A percentile compares a stretch with the other conserved stretches of the same genome.
Conservation (phyloP, 2,329 filamentous ascomycete genomes). For the Penicillium polonicum region DNA sequence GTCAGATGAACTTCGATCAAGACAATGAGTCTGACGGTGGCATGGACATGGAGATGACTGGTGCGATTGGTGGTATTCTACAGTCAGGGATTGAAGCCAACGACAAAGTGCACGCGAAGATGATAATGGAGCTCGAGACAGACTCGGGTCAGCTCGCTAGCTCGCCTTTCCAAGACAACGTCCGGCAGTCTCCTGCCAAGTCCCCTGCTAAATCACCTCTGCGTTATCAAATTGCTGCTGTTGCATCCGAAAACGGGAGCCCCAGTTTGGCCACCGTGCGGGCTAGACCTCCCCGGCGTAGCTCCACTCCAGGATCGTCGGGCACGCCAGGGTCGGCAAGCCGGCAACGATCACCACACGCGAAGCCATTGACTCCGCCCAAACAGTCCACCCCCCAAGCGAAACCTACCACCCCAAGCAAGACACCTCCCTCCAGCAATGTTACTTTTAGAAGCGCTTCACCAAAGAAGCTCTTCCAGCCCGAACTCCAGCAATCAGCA, state of each 20-base stretch:
- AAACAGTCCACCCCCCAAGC: conserved; percentile 48
- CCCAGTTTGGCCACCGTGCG: conserved; percentile 57
- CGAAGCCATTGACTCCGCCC: conserved; percentile 39
- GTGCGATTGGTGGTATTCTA: conserved; percentile 53
- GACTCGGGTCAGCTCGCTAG: conserved; percentile 49
- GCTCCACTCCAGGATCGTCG: conserved; percentile 44
- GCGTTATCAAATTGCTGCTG: conserved; percentile 37
- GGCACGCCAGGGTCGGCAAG: conserved; percentile 45
- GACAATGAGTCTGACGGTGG: conserved; percentile 30
- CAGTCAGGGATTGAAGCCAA: conserved; percentile 40
- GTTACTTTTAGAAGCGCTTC: conserved; percentile 49
- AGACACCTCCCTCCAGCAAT: conserved; percentile 51
- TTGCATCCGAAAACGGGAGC: conserved; percentile 53
- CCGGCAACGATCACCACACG: conserved; percentile 41
- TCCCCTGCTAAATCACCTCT: conserved; percentile 23
- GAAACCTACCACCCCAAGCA: conserved; percentile 50
- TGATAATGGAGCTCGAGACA: conserved; percentile 60
- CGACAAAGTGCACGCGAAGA: conserved; percentile 52
- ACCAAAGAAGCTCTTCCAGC: conserved; percentile 49
- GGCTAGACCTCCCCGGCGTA: conserved; percentile 48
- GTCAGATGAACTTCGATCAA: conserved; percentile 23
- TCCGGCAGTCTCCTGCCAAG: conserved; percentile 31
- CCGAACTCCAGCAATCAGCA: conserved; percentile 42
- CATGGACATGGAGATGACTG: conserved; percentile 62
- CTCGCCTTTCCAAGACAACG: conserved; percentile 48